Evolutionary conservation across 495 filamentous ascomycete genomes (phyloP), one percentile per base, ranked within the genome.

Genomic region (Xylaria longipes): DNA sequence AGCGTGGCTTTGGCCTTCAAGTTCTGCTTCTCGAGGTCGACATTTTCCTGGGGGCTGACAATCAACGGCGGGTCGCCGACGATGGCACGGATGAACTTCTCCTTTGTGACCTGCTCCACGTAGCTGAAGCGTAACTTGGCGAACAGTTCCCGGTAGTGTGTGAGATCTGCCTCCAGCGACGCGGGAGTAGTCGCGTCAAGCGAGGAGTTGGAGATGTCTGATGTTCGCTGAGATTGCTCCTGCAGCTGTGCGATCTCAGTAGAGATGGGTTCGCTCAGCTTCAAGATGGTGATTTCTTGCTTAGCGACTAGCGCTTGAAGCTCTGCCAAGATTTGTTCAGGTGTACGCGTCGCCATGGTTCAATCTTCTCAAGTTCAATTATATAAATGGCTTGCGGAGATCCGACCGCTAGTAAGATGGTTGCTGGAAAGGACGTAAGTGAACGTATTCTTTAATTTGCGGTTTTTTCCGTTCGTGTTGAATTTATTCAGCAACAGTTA

Each of bases 71-170:
- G 93, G 68, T 98, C 94, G 73, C 92, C 92, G 22, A 95, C 93
- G 70, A 93, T 91, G 69, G 89, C 86, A 70, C 90, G 90, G 43
- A 93, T 90, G 78, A 93, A 93, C 72, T 92, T 92, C 76, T 94
- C 92, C 76, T 93, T 93, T 56, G 91, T 93, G 45, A 92, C 89
- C 80, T 94, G 92, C 78, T 94, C 92, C 71, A 93, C 87, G 81
- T 93, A 98, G 74, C 93, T 97, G 84, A 98, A 98, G 78, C 94
- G 93, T 35, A 99, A 88, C 82, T 98, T 98, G 52, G 93, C 91
- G 81, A 98, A 98, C 37, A 98, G 89, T 83, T 98, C 96, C 75
- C 92, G 92, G 81, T 97, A 97, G 80, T 97, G 94, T 64, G 87
- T 84, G n/a, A 97, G 84, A 79, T 97, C 94, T 35, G 93, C 93